Evolutionary conservation across 1,284 basidiomycete genomes (phyloP), one percentile per base, ranked within the genome.

Genomic region (Neotropicomus parvogracilis): DNA sequence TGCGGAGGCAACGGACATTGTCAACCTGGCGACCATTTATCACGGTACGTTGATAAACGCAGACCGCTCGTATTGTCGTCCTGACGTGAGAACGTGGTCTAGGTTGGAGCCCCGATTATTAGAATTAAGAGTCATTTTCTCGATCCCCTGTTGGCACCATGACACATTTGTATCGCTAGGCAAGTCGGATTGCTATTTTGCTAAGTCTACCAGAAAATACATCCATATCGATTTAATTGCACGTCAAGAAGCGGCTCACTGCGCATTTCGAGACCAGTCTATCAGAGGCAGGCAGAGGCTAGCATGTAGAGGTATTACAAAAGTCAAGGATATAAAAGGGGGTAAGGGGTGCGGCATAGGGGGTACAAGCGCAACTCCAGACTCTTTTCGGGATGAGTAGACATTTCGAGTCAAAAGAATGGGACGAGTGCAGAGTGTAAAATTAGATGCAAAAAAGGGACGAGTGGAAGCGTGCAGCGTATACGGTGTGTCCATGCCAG

Each of bases 1-100:
- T 49, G 84, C 90, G 20, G 85, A 94, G 63, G 95, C 95, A 32
- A 90, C 83, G 33, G 89, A 95, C 63, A 67, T 75, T 0, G 72
- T 73, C 31, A 90, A 93, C 65, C 70, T 98, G 28, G 85, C 83
- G 2, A 78, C 75, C 21, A 93, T 98, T 60, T 99, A 80, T 62
- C 59, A 66, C 51, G 91, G 90, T 88, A 59, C 53, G 77, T 66
- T 4, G 21, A 29, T 20, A 17, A 42, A 13, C 44, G 14, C 34
- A 4, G 10, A 36, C 46, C 20, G 44, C 20, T 21, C 14, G 8
- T 4, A n/a, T 35, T 3, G 5, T 21, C 37, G 26, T 27, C 24
- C 46, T 44, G 47, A 53, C 52, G 47, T 14, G 54, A 16, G 24
- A 52, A 34, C 27, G n/a, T 13, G 19, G n/a, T 8, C 39, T 39